phyloP scores from a whole-genome alignment of 2,329 filamentous ascomycete species.

The Sphaerulina populicola region DNA sequence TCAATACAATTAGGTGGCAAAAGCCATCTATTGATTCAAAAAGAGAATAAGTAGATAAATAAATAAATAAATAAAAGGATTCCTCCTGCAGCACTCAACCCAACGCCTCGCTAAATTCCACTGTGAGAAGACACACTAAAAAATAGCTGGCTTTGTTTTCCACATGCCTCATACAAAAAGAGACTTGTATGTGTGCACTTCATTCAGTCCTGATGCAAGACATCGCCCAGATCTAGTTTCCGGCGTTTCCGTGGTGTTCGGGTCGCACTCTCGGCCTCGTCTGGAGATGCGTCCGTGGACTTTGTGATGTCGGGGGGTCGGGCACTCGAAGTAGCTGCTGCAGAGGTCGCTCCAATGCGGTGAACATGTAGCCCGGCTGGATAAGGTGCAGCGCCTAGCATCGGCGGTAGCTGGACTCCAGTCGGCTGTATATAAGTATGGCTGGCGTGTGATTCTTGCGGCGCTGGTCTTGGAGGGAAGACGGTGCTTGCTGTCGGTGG shows the following conservation, averaged over 20 bases:
- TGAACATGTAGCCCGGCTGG: not conserved
- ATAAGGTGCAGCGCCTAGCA: conserved; percentile 13
- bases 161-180: not conserved
- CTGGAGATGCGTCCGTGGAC: conserved; percentile 18
- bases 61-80: no score
- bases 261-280: conserved; percentile 16
- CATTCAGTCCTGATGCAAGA: conserved; percentile 20
- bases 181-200: no score
- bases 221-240: conserved; percentile 29
- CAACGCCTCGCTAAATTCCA: not conserved
- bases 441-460: conserved; percentile 10
- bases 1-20: not conserved
- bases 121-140: not conserved
- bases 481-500: conserved; percentile 24
- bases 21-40: not conserved
- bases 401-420: conserved; percentile 25
- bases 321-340: not conserved
- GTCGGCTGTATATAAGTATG: conserved; percentile 4
- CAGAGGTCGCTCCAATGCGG: not conserved
- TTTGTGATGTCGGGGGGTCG: not conserved
- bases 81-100: not conserved
- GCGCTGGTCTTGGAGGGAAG: conserved; percentile 18
- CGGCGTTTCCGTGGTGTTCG: conserved; percentile 24
- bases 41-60: no score
- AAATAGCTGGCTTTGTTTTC: not conserved